Base-by-base conservation (phyloP, 768 basidiomycete genomes). In the Calocera viscosa region DNA sequence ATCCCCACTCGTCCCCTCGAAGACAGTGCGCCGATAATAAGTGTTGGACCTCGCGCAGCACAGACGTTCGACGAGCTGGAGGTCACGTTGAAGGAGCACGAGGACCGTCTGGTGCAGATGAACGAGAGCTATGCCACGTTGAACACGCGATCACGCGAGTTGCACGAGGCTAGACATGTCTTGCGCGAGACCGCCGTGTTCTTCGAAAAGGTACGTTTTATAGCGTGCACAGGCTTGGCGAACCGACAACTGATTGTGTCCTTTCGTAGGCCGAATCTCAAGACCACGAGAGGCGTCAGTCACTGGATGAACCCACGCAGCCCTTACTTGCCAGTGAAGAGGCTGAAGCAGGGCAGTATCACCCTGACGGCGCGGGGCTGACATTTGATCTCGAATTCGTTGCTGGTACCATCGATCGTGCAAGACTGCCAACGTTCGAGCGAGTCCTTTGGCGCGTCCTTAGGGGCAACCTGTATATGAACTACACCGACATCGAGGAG, bases 401-500 rank as follows among this genome's bases (percentile, higher is more conserved):
- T 26, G 88, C 96, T 2, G 96, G 96, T 30, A 97, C 95, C 0
- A 93, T 98, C 70, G 94, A 98, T 72, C 90, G 96, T 53, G 80
- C 87, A 10, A 87, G 94, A 67, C 82, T 98, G 73, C 84, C 90
- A 0, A 94, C 92, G 3, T 97, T 99, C 65, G 96, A 99, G 77
- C 89, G 96, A 19, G 91, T 99, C 22, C 84, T 98, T 63, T 99
- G 96, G 96, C 91, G 96, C 71, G 91, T 98, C 35, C 83, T 98
- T 22, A 88, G 96, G 68, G 96, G 96, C 64, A 98, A 99, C 75
- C 81, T 99, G 24, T 99, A 95, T 80, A 98, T 99, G 95, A 99
- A 97, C 78, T 89, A 93, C 76, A 91, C 88, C 65, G 94, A 98
- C 77, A 98, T 99, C 71, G 82, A 83, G 40, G 91, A 95, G 71